These are phyloP conservation scores for Acanthamoeba lenticulata DNA, from an alignment of 208 protist species.

Conservation along the genomic window DNA sequence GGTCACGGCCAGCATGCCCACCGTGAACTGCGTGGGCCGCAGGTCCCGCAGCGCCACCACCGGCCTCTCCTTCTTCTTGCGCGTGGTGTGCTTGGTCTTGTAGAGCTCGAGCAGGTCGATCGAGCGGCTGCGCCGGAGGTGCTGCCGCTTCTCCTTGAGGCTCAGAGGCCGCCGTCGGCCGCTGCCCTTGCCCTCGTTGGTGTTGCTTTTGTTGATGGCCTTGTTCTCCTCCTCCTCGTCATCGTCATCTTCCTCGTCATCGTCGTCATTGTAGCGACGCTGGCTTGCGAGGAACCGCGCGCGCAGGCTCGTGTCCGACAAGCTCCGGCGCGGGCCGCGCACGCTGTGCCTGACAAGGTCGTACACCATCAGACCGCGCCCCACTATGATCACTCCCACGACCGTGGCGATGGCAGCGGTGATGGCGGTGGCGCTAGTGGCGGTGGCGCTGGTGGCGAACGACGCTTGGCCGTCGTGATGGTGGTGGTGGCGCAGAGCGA, in stretches of 20 bases:
- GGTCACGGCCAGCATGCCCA: slow-evolving; percentile 9
- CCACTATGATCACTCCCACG: background rate
- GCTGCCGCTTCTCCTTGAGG: background rate
- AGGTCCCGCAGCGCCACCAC: background rate
- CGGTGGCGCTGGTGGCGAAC: too few species aligned
- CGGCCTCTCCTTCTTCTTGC: slow-evolving; percentile 13
- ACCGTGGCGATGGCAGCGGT: background rate
- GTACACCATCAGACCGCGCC: too few species aligned
- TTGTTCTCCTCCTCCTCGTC: background rate
- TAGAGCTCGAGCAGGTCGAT: slow-evolving; percentile 46
- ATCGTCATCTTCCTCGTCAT: background rate
- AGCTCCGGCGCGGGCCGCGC: background rate
- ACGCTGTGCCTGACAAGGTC: too few species aligned
- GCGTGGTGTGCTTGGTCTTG: slow-evolving; percentile 6
- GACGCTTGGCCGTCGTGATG: too few species aligned
- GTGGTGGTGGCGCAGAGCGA: too few species aligned
- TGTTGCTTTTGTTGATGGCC: too few species aligned
- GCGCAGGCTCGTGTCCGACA: slow-evolving; percentile 35
- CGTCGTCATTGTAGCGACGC: background rate
- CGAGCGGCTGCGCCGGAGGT: slow-evolving; percentile 22
- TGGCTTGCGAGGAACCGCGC: background rate
- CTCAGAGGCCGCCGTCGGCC: background rate
- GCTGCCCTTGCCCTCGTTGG: too few species aligned
- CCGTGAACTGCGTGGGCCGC: slow-evolving; percentile 21
- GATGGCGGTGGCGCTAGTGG: background rate